Conservation (phyloP, 306 rosid species). For the Acacia confusa region DNA sequence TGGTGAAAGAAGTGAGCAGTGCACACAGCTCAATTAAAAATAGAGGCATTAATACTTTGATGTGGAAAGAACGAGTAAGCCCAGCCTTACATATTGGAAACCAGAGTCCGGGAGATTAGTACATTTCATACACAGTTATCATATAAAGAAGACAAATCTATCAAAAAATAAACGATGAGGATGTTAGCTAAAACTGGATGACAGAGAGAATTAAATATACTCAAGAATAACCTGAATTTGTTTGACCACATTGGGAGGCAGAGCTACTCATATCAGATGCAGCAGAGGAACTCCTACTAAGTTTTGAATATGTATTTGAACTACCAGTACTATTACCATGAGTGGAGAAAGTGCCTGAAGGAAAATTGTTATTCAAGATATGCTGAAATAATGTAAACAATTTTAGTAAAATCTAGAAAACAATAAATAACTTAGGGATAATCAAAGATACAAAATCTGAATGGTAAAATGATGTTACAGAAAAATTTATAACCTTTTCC, state of each 20-base stretch:
- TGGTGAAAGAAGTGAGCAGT: neutral
- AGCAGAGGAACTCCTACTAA: constrained; percentile 62
- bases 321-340: constrained; percentile 34
- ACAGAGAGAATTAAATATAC: neutral
- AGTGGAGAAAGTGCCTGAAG: constrained; percentile 48
- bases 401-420: constrained; percentile 1
- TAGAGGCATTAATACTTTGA: constrained; percentile 3
- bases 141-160: neutral
- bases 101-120: neutral
- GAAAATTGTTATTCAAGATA: constrained; percentile 24
- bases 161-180: neutral
- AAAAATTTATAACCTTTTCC: neutral
- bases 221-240: constrained; percentile 59
- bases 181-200: neutral
- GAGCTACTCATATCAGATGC: constrained; percentile 66
- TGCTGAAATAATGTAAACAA: neutral
- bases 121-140: neutral
- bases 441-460: neutral
- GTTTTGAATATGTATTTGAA: constrained; percentile 37
- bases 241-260: constrained; percentile 47
- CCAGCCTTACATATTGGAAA: neutral
- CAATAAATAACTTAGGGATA: constrained; percentile 1
- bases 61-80: neutral
- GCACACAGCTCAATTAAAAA: neutral
- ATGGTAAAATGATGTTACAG: neutral